Conservation (phyloP, 805 yeast genomes). For the Candida xiaguanensis region DNA sequence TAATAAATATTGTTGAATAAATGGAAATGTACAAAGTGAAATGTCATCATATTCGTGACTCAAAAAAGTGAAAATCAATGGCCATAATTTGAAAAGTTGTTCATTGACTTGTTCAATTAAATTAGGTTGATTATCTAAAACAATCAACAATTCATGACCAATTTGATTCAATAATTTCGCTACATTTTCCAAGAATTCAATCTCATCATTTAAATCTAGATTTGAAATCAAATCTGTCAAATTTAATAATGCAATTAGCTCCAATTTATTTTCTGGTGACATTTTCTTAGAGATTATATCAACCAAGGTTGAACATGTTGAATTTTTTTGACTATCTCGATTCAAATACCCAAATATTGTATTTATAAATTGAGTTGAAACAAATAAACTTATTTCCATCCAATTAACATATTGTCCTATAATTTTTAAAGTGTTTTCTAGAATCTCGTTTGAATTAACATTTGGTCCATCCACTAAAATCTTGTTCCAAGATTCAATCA, state of each 20-base stretch:
- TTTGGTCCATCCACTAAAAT: constrained; percentile 37
- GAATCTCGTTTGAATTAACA: constrained; percentile 33
- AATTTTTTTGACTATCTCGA: constrained; percentile 44
- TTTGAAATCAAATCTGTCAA: constrained; percentile 51
- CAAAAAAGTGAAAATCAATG: constrained; percentile 66
- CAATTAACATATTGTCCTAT: constrained; percentile 89
- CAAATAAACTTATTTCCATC: constrained; percentile 79
- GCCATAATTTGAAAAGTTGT: constrained; percentile 62
- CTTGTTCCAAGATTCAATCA: constrained; percentile 67
- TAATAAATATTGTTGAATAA: constrained; percentile 69
- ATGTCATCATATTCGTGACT: constrained; percentile 87
- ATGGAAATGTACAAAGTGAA: constrained; percentile 76
- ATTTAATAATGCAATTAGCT: constrained; percentile 64
- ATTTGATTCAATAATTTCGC: constrained; percentile 72
- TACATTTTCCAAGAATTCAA: constrained; percentile 71
- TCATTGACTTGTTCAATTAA: constrained; percentile 35
- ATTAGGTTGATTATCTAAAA: constrained; percentile 49
- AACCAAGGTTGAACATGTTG: constrained; percentile 54
- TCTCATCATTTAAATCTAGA: constrained; percentile 32
- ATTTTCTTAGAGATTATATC: constrained; percentile 76
- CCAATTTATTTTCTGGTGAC: constrained; percentile 68
- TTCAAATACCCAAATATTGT: constrained; percentile 58
- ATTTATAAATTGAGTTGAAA: constrained; percentile 55
- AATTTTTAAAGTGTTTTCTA: constrained; percentile 56
- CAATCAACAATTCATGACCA: constrained; percentile 70